phyloP scores from a whole-genome alignment of 2,329 filamentous ascomycete genomes.

The Arthrobotrys sphaeroides region DNA sequence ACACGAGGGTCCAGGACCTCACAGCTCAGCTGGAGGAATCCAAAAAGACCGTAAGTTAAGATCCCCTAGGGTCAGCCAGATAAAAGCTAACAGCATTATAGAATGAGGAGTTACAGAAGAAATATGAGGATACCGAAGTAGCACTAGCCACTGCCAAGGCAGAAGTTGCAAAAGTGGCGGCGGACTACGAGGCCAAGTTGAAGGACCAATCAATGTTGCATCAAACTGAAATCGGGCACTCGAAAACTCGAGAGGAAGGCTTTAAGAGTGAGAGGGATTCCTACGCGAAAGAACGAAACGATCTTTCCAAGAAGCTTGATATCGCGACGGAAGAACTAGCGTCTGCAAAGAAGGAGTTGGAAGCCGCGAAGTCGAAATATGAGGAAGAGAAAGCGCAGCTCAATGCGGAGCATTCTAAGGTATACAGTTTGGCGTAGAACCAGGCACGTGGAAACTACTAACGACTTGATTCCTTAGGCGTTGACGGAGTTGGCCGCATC shows the following conservation, averaged over 20 bases:
- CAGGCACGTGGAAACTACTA: neutral
- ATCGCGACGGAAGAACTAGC: constrained; percentile 13
- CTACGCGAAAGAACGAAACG: constrained; percentile 23
- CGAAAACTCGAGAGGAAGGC: constrained; percentile 23
- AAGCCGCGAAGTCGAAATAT: constrained; percentile 24
- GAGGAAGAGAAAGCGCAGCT: constrained; percentile 43
- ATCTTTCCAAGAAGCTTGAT: constrained; percentile 20
- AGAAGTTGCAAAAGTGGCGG: constrained; percentile 14
- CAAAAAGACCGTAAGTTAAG: constrained; percentile 19
- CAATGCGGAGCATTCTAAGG: constrained; percentile 28
- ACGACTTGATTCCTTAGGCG: constrained; percentile 6
- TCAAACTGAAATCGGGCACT: constrained; percentile 21
- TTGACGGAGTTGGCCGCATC: constrained; percentile 37
- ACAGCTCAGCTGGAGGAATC: constrained; percentile 28
- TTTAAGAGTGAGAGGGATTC: constrained; percentile 9
- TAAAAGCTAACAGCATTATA: neutral
- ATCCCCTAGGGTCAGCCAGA: neutral
- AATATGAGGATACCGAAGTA: constrained; percentile 25
- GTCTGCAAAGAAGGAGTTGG: constrained; percentile 27
- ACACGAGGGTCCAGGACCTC: constrained; percentile 36
- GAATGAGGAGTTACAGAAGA: constrained; percentile 20
- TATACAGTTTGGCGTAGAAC: neutral
- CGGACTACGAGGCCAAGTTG: constrained; percentile 33
- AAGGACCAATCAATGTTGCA: constrained; percentile 16
- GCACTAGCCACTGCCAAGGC: neutral